Conservation (phyloP, 257 asterid genomes). For the Jacaranda copaia region DNA sequence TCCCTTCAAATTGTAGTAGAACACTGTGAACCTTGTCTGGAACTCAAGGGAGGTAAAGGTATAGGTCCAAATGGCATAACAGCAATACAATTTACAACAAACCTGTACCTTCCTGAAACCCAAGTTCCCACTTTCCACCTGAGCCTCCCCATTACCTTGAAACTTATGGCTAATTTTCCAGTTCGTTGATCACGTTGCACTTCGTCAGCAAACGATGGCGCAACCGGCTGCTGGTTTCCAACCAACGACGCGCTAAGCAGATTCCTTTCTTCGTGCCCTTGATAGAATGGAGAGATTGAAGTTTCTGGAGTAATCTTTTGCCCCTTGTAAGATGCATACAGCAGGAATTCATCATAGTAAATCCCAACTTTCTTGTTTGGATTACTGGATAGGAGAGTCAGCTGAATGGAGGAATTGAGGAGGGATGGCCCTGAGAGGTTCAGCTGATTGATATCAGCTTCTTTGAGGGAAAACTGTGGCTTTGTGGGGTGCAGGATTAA, state of each 20-base stretch:
- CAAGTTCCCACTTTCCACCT: conserved; percentile 96
- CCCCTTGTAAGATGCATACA: conserved; percentile 77
- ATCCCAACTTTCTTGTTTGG: conserved; percentile 86
- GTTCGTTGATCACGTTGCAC: conserved; percentile 62
- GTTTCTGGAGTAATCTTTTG: conserved; percentile 69
- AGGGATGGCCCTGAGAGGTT: conserved; percentile 67
- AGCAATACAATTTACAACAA: conserved; percentile 68
- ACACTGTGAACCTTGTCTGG: conserved; percentile 71
- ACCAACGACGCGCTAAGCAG: conserved; percentile 62
- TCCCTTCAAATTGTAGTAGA: conserved; percentile 69
- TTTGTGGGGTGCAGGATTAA: conserved; percentile 81
- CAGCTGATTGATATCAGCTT: conserved; percentile 74
- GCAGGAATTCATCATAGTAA: conserved; percentile 68
- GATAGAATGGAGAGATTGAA: conserved; percentile 75
- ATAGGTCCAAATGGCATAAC: conserved; percentile 68
- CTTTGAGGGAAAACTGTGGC: conserved; percentile 70
- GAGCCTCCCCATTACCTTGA: conserved; percentile 70
- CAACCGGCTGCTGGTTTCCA: conserved; percentile 75
- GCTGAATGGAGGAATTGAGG: conserved; percentile 78
- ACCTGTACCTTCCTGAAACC: conserved; percentile 91
- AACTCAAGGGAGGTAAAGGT: conserved; percentile 68
- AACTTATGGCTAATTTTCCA: conserved; percentile 56
- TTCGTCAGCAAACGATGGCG: conserved; percentile 69
- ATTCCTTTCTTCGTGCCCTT: conserved; percentile 72
- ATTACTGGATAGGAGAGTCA: conserved; percentile 69